Evolutionary conservation across 108 stramenopile species (phyloP).

Genomic region (Heterococcus sp.): DNA sequence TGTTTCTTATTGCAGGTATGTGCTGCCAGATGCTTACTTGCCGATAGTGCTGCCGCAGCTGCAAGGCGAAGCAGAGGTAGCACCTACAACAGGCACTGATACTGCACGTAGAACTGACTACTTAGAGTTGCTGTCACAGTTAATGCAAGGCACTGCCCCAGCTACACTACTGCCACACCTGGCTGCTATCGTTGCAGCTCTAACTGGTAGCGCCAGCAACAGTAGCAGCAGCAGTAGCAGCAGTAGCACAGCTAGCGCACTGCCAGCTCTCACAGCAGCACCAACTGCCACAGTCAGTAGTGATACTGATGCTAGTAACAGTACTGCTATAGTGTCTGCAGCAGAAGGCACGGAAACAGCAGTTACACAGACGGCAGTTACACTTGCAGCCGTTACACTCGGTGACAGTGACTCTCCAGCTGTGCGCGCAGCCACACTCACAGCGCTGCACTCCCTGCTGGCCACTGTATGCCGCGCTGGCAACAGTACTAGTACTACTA

Average conservation of each 20-base stretch:
- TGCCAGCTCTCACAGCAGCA: no score
- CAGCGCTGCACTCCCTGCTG: not conserved
- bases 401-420: not conserved
- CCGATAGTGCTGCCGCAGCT: slow-evolving; percentile 22
- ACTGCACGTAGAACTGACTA: not conserved
- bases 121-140: not conserved
- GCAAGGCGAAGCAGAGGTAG: slow-evolving; percentile 21
- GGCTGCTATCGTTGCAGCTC: not conserved
- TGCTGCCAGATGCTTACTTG: slow-evolving; percentile 33
- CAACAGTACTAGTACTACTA: no score
- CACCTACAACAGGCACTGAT: slow-evolving; percentile 11
- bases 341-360: no score
- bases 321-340: no score
- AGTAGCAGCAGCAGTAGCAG: not conserved
- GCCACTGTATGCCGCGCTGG: not conserved
- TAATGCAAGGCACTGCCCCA: not conserved
- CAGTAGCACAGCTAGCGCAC: no score
- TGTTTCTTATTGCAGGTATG: not conserved
- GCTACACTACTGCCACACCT: not conserved
- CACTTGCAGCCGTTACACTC: no score
- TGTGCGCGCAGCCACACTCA: not conserved
- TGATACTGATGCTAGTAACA: no score
- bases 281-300: no score
- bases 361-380: no score
- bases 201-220: not conserved